Evolutionary conservation across 306 rosid species (phyloP).

Genomic region (Ochetophila trinervis): DNA sequence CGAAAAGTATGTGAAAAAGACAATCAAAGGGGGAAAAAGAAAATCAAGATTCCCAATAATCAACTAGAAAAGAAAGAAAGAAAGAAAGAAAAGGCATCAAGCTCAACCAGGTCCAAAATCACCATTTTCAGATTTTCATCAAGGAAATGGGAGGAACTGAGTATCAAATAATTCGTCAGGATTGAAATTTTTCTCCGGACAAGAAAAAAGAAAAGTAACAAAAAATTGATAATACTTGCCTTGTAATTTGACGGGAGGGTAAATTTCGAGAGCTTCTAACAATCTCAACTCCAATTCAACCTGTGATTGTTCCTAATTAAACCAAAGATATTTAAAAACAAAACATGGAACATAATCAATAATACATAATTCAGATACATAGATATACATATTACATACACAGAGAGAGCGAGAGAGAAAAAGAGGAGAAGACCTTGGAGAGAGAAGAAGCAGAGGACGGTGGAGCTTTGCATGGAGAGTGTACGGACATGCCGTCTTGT

Average conservation of each 20-base stretch:
- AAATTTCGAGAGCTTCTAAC: constrained; percentile 76
- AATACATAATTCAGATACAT: neutral
- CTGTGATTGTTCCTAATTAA: constrained; percentile 68
- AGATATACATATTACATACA: neutral
- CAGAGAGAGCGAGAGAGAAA: constrained; percentile 22
- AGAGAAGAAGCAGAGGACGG: constrained; percentile 96
- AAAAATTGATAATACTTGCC: constrained; percentile 34
- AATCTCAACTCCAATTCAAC: constrained; percentile 83
- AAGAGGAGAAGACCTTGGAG: constrained; percentile 52
- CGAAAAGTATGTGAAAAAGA: too few relatives aligned
- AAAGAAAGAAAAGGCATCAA: too few relatives aligned
- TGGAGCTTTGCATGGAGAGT: constrained; percentile 96
- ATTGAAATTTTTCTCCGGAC: neutral
- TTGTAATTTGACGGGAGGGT: constrained; percentile 72
- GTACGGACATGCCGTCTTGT: constrained; percentile 91
- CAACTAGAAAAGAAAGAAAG: too few relatives aligned
- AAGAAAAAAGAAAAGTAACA: neutral
- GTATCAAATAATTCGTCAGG: neutral
- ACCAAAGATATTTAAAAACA: neutral
- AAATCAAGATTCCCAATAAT: too few relatives aligned
- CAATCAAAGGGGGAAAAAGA: too few relatives aligned
- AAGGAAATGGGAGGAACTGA: too few relatives aligned
- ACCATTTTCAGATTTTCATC: too few relatives aligned
- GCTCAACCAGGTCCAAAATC: too few relatives aligned
- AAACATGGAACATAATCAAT: constrained; percentile 2